Conservation (phyloP, 1,284 basidiomycete genomes). For the Fereydounia khargensis region DNA sequence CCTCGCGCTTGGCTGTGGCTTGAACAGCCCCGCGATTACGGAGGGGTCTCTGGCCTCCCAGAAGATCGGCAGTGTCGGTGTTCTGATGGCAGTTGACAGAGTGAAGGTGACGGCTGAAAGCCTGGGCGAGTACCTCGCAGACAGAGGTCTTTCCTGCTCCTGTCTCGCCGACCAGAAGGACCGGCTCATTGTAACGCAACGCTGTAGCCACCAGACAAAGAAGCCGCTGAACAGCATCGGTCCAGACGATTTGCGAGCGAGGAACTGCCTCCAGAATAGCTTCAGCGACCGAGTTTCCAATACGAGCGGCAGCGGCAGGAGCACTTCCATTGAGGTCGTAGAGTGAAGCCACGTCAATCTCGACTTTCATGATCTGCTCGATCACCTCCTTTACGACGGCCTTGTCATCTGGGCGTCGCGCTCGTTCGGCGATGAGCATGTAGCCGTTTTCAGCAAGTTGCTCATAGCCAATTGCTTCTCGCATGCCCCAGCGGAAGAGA, state of each 20-base stretch:
- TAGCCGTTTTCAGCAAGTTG: constrained; percentile 94
- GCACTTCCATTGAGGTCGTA: constrained; percentile 63
- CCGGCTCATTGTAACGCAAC: constrained; percentile 85
- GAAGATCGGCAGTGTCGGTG: constrained; percentile 96
- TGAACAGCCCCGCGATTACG: constrained; percentile 69
- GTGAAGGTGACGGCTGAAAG: constrained; percentile 67
- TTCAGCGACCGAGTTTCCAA: constrained; percentile 25
- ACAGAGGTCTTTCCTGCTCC: constrained; percentile 97
- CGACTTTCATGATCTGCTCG: constrained; percentile 84
- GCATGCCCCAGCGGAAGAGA: constrained; percentile 92
- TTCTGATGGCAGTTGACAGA: constrained; percentile 96
- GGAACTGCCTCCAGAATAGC: constrained; percentile 57
- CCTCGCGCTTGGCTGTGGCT: constrained; percentile 52
- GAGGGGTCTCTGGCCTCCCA: constrained; percentile 90
- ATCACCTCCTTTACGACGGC: constrained; percentile 85
- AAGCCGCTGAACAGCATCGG: constrained; percentile 83
- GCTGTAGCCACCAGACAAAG: constrained; percentile 81
- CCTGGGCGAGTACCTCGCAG: constrained; percentile 81
- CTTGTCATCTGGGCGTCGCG: constrained; percentile 81
- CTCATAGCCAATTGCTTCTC: constrained; percentile 80
- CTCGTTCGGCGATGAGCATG: constrained; percentile 93
- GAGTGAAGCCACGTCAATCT: constrained; percentile 67
- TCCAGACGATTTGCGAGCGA: constrained; percentile 73
- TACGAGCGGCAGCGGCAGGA: constrained; percentile 30
- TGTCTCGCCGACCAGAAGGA: constrained; percentile 96